Percentiles rank a stretch among this genome's conserved stretches.
Evolutionary conservation across 805 yeast species (phyloP).

Genomic region (Candida patagonica): DNA sequence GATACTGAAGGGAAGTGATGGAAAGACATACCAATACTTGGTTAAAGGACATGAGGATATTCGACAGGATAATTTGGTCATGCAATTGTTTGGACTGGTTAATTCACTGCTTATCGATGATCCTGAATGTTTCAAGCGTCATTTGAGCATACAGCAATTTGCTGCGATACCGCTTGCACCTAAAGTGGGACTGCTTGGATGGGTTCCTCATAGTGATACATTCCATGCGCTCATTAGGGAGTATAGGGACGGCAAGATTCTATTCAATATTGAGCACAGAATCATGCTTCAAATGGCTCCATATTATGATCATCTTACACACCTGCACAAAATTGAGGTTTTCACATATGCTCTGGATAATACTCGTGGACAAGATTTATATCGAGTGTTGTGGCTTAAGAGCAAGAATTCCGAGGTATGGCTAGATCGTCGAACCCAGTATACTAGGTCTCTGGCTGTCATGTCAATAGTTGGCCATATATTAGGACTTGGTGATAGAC

Average conservation of each 20-base stretch:
- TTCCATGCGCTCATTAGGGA: constrained; percentile 89
- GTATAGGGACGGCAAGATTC: constrained; percentile 83
- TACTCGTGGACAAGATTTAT: constrained; percentile 92
- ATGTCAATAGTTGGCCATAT: constrained; percentile 99
- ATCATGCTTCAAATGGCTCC: constrained; percentile 98
- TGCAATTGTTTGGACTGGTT: constrained; percentile 95
- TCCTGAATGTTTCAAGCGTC: constrained; percentile 93
- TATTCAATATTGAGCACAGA: constrained; percentile 86
- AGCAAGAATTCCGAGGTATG: constrained; percentile 94
- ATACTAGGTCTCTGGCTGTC: constrained; percentile 90
- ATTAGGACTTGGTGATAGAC: constrained; percentile 94
- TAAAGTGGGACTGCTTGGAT: constrained; percentile 89
- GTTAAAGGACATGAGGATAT: constrained; percentile 97
- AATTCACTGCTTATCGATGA: constrained; percentile 83
- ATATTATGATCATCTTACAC: constrained; percentile 80
- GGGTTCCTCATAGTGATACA: constrained; percentile 97
- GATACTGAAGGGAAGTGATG: constrained; percentile 78
- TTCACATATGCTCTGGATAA: constrained; percentile 93
- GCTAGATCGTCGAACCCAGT: constrained; percentile 94
- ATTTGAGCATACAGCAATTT: constrained; percentile 82
- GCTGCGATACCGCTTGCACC: constrained; percentile 96
- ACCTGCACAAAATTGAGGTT: constrained; percentile 90
- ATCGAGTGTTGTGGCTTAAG: constrained; percentile 92
- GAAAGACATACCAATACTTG: constrained; percentile 72
- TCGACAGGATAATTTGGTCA: constrained; percentile 92